Conservation (phyloP, 805 yeast species). For the Candida maltosa region DNA sequence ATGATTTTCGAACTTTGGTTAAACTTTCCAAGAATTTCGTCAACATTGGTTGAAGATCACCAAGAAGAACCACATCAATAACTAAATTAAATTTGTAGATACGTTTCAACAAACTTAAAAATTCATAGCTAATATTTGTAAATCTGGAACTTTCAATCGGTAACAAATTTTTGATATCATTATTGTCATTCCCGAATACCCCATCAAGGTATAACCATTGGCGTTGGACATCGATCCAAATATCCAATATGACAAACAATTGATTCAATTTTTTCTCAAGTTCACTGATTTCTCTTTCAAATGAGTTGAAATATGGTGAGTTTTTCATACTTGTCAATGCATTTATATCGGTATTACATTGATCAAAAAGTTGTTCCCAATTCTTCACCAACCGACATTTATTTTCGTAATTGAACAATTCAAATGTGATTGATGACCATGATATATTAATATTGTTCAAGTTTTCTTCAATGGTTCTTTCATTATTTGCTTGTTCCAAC, state of each 20-base stretch:
- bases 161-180: slow-evolving; percentile 57
- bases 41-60: slow-evolving; percentile 47
- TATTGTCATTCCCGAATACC: slow-evolving; percentile 53
- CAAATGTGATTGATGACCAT: slow-evolving; percentile 58
- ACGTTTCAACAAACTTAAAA: slow-evolving; percentile 47
- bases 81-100: slow-evolving; percentile 48
- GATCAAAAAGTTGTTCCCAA: slow-evolving; percentile 63
- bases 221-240: slow-evolving; percentile 83
- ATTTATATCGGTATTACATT: slow-evolving; percentile 57
- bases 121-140: slow-evolving; percentile 58
- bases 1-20: slow-evolving; percentile 55
- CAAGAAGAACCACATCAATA: slow-evolving; percentile 51
- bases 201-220: slow-evolving; percentile 87
- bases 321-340: slow-evolving; percentile 66
- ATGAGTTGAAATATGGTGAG: slow-evolving; percentile 58
- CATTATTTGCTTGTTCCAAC: slow-evolving; percentile 68
- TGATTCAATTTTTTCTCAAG: slow-evolving; percentile 57
- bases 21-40: slow-evolving; percentile 55
- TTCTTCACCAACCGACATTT: slow-evolving; percentile 57
- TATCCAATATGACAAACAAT: slow-evolving; percentile 51
- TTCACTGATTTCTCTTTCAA: slow-evolving; percentile 53
- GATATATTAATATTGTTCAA: slow-evolving; percentile 45
- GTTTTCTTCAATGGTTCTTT: slow-evolving; percentile 59
- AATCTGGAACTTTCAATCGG: slow-evolving; percentile 73
- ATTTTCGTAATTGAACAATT: slow-evolving; percentile 49